Conservation (phyloP, 345 rosid genomes). For the Arabidopsis suecica region DNA sequence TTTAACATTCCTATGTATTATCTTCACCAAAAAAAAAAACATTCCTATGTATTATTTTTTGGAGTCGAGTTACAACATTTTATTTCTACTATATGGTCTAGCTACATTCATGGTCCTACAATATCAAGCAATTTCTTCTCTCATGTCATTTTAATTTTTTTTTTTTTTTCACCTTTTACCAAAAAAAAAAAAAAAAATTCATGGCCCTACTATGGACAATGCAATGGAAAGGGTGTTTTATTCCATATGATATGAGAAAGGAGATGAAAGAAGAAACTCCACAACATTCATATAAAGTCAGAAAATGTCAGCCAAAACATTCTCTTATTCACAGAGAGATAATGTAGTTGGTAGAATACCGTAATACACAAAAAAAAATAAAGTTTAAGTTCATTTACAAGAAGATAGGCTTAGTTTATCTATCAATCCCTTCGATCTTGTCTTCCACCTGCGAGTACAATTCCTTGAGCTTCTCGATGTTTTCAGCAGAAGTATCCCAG, state of each 20-base stretch:
- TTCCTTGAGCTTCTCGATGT: constrained; percentile 85
- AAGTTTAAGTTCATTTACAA: constrained; percentile 34
- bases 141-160: too few species aligned
- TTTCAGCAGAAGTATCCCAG: constrained; percentile 88
- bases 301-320: constrained; percentile 46
- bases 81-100: too few species aligned
- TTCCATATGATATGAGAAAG: background rate
- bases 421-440: constrained; percentile 96
- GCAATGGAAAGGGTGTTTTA: too few species aligned
- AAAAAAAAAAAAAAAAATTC: too few species aligned
- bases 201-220: too few species aligned
- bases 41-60: too few species aligned
- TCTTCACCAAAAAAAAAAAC: too few species aligned
- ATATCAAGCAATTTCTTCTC: background rate
- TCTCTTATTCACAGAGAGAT: constrained; percentile 49
- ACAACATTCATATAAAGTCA: constrained; percentile 42
- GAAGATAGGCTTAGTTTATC: constrained; percentile 44
- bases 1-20: too few species aligned
- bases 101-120: background rate
- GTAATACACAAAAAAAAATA: constrained; percentile 18
- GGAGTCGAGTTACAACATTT: background rate
- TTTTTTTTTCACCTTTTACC: too few species aligned
- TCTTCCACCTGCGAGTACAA: constrained; percentile 94
- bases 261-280: constrained; percentile 14
- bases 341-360: constrained; percentile 27